Percentiles rank a stretch among this genome's conserved stretches.
Conservation (phyloP, 1,284 basidiomycete genomes). For the Trichosporon ovoides region DNA sequence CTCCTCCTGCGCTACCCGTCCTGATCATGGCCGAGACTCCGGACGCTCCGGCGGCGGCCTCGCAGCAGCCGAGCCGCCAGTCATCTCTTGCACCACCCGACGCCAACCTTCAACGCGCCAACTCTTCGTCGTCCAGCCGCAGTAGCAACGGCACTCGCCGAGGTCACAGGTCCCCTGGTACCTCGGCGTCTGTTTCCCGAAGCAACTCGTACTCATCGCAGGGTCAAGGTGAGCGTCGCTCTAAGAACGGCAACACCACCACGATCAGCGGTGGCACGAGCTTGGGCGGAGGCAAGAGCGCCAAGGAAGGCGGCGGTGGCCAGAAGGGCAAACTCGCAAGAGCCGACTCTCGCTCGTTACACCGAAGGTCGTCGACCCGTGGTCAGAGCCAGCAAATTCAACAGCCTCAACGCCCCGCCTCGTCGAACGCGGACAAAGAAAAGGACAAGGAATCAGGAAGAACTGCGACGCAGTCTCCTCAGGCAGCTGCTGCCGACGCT, state of each 20-base stretch:
- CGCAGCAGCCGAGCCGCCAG: conserved; percentile 2
- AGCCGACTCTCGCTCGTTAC: conserved; percentile 8
- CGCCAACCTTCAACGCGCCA: conserved; percentile 20
- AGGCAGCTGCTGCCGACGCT: conserved; percentile 10
- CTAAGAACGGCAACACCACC: conserved; percentile 34
- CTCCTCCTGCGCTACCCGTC: background rate
- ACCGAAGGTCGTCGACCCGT: conserved; percentile 12
- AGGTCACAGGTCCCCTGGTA: conserved; percentile 19
- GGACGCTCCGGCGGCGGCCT: background rate
- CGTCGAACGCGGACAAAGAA: conserved; percentile 17
- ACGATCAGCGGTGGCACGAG: conserved; percentile 40
- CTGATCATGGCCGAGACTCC: background rate
- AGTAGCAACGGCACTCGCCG: conserved; percentile 26
- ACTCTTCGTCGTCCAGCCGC: conserved; percentile 24
- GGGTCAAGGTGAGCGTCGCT: conserved; percentile 20
- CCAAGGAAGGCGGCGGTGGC: conserved; percentile 1
- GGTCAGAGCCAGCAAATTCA: conserved; percentile 2
- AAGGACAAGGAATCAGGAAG: conserved; percentile 12
- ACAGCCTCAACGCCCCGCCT: conserved; percentile 13
- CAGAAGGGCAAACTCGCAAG: conserved; percentile 3
- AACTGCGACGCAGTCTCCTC: background rate
- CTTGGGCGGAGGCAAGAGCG: conserved; percentile 23
- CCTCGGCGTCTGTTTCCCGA: conserved; percentile 28
- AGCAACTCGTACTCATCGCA: conserved; percentile 34
- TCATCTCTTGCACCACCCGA: conserved; percentile 10